Evolutionary conservation across 352 stramenopile species (phyloP).

Genomic region (Plasmopara halstedii): DNA sequence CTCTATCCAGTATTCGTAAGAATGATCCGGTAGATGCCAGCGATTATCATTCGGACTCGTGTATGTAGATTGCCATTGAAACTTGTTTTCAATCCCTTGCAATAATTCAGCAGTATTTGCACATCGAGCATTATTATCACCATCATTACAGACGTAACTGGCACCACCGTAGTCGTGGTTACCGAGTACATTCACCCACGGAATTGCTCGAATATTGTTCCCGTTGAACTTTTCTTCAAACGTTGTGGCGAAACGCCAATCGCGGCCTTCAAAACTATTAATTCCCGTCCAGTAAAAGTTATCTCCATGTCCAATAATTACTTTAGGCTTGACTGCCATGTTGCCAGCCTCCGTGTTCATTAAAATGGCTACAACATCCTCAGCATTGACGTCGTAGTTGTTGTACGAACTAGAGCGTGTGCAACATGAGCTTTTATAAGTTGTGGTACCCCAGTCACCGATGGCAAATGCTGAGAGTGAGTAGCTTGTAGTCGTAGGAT

Average conservation of each 20-base stretch:
- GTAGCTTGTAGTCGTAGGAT: slow-evolving; percentile 23
- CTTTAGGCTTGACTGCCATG: slow-evolving; percentile 4
- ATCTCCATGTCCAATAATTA: slow-evolving; percentile 16
- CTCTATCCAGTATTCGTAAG: slow-evolving; percentile 8
- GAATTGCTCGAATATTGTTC: slow-evolving; percentile 5
- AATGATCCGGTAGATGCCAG: slow-evolving; percentile 11
- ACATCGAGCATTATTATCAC: not conserved
- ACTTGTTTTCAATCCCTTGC: slow-evolving; percentile 5
- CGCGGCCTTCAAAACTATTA: slow-evolving; percentile 7
- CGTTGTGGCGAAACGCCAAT: slow-evolving; percentile 11
- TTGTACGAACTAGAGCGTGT: slow-evolving; percentile 3
- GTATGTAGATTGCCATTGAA: slow-evolving; percentile 12
- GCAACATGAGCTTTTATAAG: slow-evolving; percentile 10
- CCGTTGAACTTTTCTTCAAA: slow-evolving; percentile 8
- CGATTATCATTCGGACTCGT: slow-evolving; percentile 11
- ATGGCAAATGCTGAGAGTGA: slow-evolving; percentile 14
- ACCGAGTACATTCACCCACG: slow-evolving; percentile 9
- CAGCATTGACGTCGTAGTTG: slow-evolving; percentile 17
- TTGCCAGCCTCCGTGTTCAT: slow-evolving; percentile 13
- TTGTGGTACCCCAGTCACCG: slow-evolving; percentile 16
- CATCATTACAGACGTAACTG: slow-evolving; percentile 7
- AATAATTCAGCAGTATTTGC: slow-evolving; percentile 4
- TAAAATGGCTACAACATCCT: slow-evolving; percentile 14
- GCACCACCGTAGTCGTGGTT: slow-evolving; percentile 22
- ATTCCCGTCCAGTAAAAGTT: slow-evolving; percentile 25